Conservation (phyloP, 2,329 filamentous ascomycete species). For the Penicillium expansum region DNA sequence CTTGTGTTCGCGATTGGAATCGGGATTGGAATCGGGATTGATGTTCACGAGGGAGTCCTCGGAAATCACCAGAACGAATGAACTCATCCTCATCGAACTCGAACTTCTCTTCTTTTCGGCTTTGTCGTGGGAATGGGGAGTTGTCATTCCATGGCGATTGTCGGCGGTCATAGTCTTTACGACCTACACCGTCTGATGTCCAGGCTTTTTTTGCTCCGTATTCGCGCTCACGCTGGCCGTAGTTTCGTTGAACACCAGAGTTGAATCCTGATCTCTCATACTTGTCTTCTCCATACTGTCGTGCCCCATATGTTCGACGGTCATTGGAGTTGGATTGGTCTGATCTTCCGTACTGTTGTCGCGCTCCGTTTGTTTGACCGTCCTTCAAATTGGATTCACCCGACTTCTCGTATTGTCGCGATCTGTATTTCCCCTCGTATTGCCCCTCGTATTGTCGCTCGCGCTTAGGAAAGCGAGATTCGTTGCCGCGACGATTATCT, state of each 20-base stretch:
- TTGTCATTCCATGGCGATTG: neutral
- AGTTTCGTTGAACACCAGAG: neutral
- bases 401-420: constrained; percentile 1
- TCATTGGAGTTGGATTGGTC: neutral
- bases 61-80: constrained; percentile 32
- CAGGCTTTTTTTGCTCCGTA: neutral
- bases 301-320: neutral
- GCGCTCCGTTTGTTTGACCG: neutral
- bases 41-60: constrained; percentile 23
- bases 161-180: neutral
- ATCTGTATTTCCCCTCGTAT: neutral
- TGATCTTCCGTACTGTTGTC: neutral
- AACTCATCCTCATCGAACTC: constrained; percentile 33
- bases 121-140: neutral
- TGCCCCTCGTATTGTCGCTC: neutral
- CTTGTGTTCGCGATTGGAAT: constrained; percentile 4
- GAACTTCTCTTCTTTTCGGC: neutral
- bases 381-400: neutral
- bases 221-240: neutral
- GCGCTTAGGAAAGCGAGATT: neutral
- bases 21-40: constrained; percentile 13
- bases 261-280: neutral
- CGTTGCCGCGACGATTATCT: constrained; percentile 8
- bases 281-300: neutral
- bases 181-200: neutral